phyloP scores from a whole-genome alignment of 768 basidiomycete genomes.

The Lyophyllum shimeji region DNA sequence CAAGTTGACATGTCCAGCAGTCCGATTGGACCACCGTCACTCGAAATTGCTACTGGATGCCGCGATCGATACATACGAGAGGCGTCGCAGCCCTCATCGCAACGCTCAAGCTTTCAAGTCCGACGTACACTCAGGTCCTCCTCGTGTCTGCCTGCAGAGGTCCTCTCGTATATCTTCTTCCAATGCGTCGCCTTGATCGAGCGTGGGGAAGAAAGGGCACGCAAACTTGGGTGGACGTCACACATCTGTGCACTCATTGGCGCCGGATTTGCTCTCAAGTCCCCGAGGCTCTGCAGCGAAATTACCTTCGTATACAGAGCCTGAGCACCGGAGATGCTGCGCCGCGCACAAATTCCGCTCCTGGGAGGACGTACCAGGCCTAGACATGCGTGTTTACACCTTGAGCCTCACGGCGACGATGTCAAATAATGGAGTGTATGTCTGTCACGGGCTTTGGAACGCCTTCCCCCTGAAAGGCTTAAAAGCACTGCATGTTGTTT shows the following conservation, averaged over 20 bases:
- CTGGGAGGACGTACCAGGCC: background rate
- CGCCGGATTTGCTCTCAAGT: constrained; percentile 1
- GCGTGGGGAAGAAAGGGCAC: background rate
- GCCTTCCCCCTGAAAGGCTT: background rate
- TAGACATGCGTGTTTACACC: background rate
- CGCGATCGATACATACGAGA: too few relatives aligned
- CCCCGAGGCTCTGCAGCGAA: constrained; percentile 1
- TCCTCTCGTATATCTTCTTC: constrained; percentile 1
- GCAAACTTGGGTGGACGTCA: background rate
- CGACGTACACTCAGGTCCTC: background rate
- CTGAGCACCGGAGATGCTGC: constrained; percentile 6
- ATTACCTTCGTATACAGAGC: background rate
- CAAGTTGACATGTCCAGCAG: too few relatives aligned
- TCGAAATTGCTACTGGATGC: too few relatives aligned
- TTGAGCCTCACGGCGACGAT: background rate
- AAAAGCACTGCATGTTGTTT: background rate
- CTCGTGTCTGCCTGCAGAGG: background rate
- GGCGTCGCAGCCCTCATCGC: too few relatives aligned
- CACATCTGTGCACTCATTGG: constrained; percentile 8
- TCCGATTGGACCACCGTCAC: too few relatives aligned
- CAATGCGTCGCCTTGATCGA: background rate
- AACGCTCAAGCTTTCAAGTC: background rate
- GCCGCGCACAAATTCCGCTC: background rate
- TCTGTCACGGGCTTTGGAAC: background rate
- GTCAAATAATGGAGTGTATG: background rate